Evolutionary conservation across 1,284 basidiomycete genomes (phyloP).

Genomic region (Cutaneotrichosporon sp.): DNA sequence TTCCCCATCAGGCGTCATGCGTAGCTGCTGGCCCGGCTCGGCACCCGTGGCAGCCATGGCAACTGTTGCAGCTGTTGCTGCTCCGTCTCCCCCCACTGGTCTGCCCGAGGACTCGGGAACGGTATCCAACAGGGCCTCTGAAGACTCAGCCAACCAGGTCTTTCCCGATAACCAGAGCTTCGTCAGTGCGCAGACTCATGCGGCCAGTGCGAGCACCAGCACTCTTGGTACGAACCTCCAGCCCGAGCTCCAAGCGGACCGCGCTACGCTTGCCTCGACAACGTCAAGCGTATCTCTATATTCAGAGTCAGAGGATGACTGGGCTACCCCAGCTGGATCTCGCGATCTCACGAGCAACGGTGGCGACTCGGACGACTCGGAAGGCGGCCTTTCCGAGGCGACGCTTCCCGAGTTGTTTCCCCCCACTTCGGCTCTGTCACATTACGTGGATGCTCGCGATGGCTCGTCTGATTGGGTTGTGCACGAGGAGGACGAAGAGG

Average conservation of each 20-base stretch:
- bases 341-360: neutral
- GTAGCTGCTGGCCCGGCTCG: too few relatives aligned
- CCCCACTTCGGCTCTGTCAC: conserved; percentile 9
- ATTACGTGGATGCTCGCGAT: conserved; percentile 14
- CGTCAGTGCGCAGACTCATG: neutral
- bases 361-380: conserved; percentile 1
- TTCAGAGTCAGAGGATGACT: neutral
- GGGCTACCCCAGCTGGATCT: neutral
- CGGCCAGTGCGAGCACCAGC: neutral
- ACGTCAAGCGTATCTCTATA: conserved; percentile 10
- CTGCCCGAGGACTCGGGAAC: too few relatives aligned
- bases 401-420: conserved; percentile 15
- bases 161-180: conserved; percentile 1
- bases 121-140: neutral
- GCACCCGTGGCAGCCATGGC: too few relatives aligned
- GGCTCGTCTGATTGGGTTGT: neutral
- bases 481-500: conserved; percentile 3
- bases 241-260: neutral
- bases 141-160: neutral
- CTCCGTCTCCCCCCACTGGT: too few relatives aligned
- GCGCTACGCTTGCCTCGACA: neutral
- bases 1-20: too few relatives aligned
- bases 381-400: conserved; percentile 10
- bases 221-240: neutral
- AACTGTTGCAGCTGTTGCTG: too few relatives aligned